Base-by-base conservation (phyloP, 148 eudicot species). In the Talinum fruticosum region DNA sequence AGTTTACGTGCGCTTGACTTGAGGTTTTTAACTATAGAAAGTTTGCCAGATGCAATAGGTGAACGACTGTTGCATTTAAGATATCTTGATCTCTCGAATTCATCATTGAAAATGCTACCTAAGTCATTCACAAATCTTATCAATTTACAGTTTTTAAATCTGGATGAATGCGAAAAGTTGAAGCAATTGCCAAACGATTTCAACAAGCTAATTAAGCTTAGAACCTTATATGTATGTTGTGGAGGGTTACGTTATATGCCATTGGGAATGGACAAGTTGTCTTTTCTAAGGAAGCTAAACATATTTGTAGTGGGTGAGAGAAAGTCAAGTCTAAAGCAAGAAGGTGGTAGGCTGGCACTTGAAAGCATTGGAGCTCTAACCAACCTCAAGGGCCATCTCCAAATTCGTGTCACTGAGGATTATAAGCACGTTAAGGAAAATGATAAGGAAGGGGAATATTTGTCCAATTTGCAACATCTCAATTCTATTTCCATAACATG, bases 41-140 rank as follows among this genome's bases (percentile, higher is more conserved):
- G 12, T 21, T 69, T 80, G 45, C 71, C 81, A 1, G 37, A 70
- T 4, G 36, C 79, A 7, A 44, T 84, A 47, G 81, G 74, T 15
- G 45, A 74, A 7, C n/a, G 80, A 44, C 29, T 76, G 36, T n/a
- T n/a, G n/a, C n/a, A n/a, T n/a, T n/a, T n/a, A n/a, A n/a, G n/a
- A n/a, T n/a, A n/a, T n/a, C n/a, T 83, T 29, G 23, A 15, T 6
- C 13, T 21, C 16, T 5, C 0, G 0, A 66, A 66, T 33, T 4
- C 4, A 4, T 1, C 1, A 26, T 16, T 32, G 23, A 16, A 33
- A 33, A 8, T 30, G 23, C 36, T 66, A 8, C 37, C 69, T 2
- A 2, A 32, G 16, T 10, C 23, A 16, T 26, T 66, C 15, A 30
- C 37, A 16, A 66, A 66, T 1, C 37, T 66, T 1, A 14, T 26